phyloP scores from a whole-genome alignment of 257 asterid species.

The Petunia secreta region DNA sequence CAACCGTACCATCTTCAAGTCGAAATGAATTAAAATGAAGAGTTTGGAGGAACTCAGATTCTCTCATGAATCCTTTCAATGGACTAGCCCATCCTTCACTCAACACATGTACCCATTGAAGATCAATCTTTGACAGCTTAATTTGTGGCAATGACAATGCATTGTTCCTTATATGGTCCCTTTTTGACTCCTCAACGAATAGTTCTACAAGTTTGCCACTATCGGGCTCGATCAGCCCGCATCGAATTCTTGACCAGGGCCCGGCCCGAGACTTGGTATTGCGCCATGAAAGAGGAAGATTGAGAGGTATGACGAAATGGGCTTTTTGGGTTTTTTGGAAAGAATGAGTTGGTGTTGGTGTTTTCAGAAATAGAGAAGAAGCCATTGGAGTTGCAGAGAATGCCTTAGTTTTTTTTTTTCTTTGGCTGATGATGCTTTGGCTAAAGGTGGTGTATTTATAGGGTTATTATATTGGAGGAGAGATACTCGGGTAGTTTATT shows the following conservation, averaged over 20 bases:
- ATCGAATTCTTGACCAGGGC: constrained; percentile 40
- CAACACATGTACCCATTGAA: constrained; percentile 92
- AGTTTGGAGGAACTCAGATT: constrained; percentile 96
- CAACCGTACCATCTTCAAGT: constrained; percentile 65
- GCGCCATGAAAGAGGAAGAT: constrained; percentile 30
- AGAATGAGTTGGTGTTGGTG: constrained; percentile 33
- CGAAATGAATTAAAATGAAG: constrained; percentile 90
- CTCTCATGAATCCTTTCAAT: constrained; percentile 34
- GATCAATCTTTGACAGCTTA: constrained; percentile 68
- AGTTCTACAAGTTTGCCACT: constrained; percentile 81
- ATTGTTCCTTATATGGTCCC: constrained; percentile 40
- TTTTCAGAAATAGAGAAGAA: constrained; percentile 61
- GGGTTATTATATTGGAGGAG: constrained; percentile 36
- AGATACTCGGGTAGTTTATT: constrained; percentile 22
- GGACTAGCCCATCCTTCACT: constrained; percentile 99
- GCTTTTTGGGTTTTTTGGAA: constrained; percentile 40
- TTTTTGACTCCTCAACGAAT: constrained; percentile 54
- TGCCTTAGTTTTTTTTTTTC: constrained; percentile 26
- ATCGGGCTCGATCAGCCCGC: constrained; percentile 70
- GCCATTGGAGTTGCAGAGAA: constrained; percentile 45
- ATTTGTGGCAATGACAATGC: constrained; percentile 62
- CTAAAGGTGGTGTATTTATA: background rate
- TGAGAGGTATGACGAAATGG: constrained; percentile 41
- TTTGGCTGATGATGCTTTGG: background rate
- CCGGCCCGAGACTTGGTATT: constrained; percentile 38